Base-by-base conservation (phyloP, 208 protist species). In the Leishmania lainsoni region DNA sequence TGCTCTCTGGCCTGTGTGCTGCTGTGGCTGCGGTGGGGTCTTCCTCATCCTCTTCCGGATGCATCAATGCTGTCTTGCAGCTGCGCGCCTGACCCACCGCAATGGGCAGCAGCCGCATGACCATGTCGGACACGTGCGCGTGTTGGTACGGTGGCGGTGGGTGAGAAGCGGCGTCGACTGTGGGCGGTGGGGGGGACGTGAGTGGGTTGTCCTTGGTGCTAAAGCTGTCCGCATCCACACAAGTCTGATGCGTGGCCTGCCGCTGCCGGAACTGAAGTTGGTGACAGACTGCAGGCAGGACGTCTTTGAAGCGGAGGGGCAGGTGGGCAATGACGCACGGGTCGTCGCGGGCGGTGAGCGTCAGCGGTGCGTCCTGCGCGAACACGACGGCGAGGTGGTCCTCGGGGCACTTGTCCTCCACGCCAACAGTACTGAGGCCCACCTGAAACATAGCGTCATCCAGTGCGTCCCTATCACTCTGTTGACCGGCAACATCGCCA, bases 191-290 rank as follows among this genome's bases (percentile, higher is more conserved):
- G 0, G 77, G 73, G 49, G 29, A 66, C 61, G 39, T 45, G 10
- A n/a, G n/a, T 6, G 73, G 54, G 54, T 78, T n/a, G 61, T 29
- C 12, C 42, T 54, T 48, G 51, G 66, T 8, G 39, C 5, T 20
- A 39, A 10, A 48, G 42, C n/a, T 0, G 42, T 56, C 42, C 17
- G 51, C 72, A 10, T 86, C 78, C 16, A 80, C 66, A 10, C 74
- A 48, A 56, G 63, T 32, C 65, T 82, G 82, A 56, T 86, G 82
- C 14, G 66, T 72, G 12, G 29, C 77, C 66, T 86, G 82, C 45
- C 82, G 77, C 77, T 80, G 78, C 45, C 82, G 77, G 68, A 80
- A 86, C 39, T 68, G 56, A 0, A 86, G 82, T 26, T 86, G 82
- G 29, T 82, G 77, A 22, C 80, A 73, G 17, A 86, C 63, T 4